Base-by-base conservation (phyloP, 495 filamentous ascomycete species). In the Tetracladium setigerum region DNA sequence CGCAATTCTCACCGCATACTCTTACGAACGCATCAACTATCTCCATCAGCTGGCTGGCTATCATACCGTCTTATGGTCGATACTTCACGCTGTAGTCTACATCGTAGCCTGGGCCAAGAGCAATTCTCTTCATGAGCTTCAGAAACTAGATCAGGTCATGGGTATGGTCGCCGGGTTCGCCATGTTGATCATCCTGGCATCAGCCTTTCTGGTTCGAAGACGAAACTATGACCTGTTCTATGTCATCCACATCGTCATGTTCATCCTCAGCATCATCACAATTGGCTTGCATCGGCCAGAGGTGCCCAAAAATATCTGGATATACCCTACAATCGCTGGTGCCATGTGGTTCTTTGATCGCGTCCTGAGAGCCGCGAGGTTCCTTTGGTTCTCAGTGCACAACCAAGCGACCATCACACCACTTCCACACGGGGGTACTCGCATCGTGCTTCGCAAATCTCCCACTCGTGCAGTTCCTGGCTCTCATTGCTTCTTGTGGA, bases 401-500 rank as follows among this genome's bases (percentile, higher is more conserved):
- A 82, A 81, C 50, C 61, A 67, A 46, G 77, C 72, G 2, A 76
- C 63, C 5, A 44, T 81, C 5, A 69, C 72, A 30, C 69, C 79
- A 13, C 68, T 83, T 7, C 67, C 75, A 1, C 64, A 77, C 34
- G 69, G 74, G 5, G 79, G 74, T 18, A 80, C 76, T 11, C 67
- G 74, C 44, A 65, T 82, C 17, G 67, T 74, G 3, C 59, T 82
- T 32, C 66, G 71, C 49, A 74, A 73, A 38, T 56, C 61, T 0
- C 62, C 71, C 1, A 43, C 63, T 9, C 56, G 64, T 12, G 71
- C 72, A 2, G 57, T 57, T 15, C 72, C 77, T 11, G 78, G 77
- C 6, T 78, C 78, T 42, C 79, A 83, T 52, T 76, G 73, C 46
- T 83, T 79, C 46, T 53, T 82, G 31, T 81, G 72, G 71, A 70